phyloP scores from a whole-genome alignment of 352 stramenopile species.

The Nothophytophthora sp. region DNA sequence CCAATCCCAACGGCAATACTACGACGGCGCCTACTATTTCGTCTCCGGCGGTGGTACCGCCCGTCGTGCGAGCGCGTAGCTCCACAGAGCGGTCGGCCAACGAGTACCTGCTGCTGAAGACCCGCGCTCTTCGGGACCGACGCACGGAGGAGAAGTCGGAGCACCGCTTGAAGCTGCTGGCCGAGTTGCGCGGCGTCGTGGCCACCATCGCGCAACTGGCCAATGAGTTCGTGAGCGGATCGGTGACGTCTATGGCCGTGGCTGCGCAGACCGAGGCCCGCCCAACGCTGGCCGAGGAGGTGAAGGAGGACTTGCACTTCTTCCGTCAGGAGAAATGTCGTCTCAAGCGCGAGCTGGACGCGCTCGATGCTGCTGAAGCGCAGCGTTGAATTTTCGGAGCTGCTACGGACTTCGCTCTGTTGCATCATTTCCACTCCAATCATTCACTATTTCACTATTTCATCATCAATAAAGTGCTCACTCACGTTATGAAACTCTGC shows the following conservation, averaged over 20 bases:
- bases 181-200: slow-evolving; percentile 30
- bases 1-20: too few species aligned
- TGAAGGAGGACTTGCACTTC: slow-evolving; percentile 31
- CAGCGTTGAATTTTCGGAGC: too few species aligned
- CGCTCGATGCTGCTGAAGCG: slow-evolving; percentile 9
- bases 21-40: too few species aligned
- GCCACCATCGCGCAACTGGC: slow-evolving; percentile 29
- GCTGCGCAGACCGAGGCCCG: slow-evolving; percentile 14
- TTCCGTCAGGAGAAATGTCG: slow-evolving; percentile 29
- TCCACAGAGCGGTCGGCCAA: too few species aligned
- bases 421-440: too few species aligned
- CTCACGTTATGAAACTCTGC: too few species aligned
- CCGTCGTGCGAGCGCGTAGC: too few species aligned
- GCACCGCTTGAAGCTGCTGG: slow-evolving; percentile 27
- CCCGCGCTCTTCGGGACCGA: background rate
- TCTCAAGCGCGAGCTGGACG: slow-evolving; percentile 24
- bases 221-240: slow-evolving; percentile 19
- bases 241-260: slow-evolving; percentile 14
- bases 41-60: background rate
- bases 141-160: slow-evolving; percentile 21
- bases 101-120: slow-evolving; percentile 13
- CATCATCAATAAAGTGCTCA: too few species aligned
- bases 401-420: too few species aligned
- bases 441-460: too few species aligned
- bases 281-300: slow-evolving; percentile 24